A percentile compares a stretch with the other conserved stretches of the same genome.
These are phyloP conservation scores for Boletellus ananiceps DNA, from an alignment of 768 basidiomycete species.

Conservation along the genomic window DNA sequence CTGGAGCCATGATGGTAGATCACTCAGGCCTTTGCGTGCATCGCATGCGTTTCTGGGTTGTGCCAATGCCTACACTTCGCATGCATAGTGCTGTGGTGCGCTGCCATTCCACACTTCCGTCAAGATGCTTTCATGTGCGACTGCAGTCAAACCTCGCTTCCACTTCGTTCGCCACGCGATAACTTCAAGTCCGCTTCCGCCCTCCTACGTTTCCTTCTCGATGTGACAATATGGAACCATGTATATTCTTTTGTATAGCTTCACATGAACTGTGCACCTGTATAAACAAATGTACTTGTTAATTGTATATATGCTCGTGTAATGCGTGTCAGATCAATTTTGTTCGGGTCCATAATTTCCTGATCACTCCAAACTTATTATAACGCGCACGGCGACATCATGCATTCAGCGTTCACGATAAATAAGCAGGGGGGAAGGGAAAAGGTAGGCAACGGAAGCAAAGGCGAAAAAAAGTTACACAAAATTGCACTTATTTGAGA, in stretches of 20 bases:
- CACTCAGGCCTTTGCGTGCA: slow-evolving; percentile 13
- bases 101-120: slow-evolving; percentile 1
- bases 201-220: slow-evolving; percentile 11
- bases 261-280: slow-evolving; percentile 13
- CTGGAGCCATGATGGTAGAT: slow-evolving; percentile 28
- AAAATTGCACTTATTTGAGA: neutral
- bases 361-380: neutral
- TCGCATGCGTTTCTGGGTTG: slow-evolving; percentile 14
- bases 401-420: neutral
- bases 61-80: slow-evolving; percentile 18
- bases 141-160: slow-evolving; percentile 1
- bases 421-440: neutral
- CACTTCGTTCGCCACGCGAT: slow-evolving; percentile 14
- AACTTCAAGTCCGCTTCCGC: slow-evolving; percentile 14
- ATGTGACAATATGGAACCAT: slow-evolving; percentile 28
- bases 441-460: neutral
- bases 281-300: slow-evolving; percentile 16
- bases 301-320: slow-evolving; percentile 21
- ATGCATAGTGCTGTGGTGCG: slow-evolving; percentile 14
- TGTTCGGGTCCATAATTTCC: neutral
- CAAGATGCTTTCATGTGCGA: slow-evolving; percentile 21
- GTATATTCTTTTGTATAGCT: slow-evolving; percentile 32
- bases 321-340: neutral
- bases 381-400: neutral
- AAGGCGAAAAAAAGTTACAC: neutral